Evolutionary conservation across 1,284 basidiomycete species (phyloP).

Genomic region (Pisolithus thermaeus): DNA sequence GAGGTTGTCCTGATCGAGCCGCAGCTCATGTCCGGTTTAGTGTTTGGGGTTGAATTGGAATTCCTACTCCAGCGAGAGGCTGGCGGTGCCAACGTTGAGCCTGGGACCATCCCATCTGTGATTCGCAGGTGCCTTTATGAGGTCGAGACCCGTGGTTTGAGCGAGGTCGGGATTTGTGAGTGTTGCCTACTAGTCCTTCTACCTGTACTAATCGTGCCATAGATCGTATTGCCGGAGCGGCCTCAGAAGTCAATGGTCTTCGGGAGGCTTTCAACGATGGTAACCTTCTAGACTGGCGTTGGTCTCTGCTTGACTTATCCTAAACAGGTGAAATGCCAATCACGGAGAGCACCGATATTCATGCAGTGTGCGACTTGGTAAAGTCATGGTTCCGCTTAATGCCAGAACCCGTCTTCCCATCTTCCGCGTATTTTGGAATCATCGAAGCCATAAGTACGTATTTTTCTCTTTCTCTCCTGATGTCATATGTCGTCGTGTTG

Average conservation of each 20-base stretch:
- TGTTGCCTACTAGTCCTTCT: slow-evolving; percentile 8
- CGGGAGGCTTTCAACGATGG: slow-evolving; percentile 72
- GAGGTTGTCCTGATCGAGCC: neutral
- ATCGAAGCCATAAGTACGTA: slow-evolving; percentile 62
- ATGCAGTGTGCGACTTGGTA: slow-evolving; percentile 74
- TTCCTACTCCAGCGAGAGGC: slow-evolving; percentile 64
- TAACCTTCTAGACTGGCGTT: slow-evolving; percentile 18
- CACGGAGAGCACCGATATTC: slow-evolving; percentile 58
- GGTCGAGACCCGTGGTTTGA: slow-evolving; percentile 68
- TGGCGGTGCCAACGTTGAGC: slow-evolving; percentile 38
- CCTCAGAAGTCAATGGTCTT: slow-evolving; percentile 58
- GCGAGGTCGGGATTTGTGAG: slow-evolving; percentile 79
- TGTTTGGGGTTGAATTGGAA: slow-evolving; percentile 72
- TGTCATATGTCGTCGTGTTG: neutral
- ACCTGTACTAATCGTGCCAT: neutral
- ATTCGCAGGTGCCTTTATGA: slow-evolving; percentile 61
- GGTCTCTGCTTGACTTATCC: neutral
- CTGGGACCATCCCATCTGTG: slow-evolving; percentile 58
- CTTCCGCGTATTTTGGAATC: slow-evolving; percentile 59
- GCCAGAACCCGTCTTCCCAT: slow-evolving; percentile 72
- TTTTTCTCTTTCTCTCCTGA: neutral
- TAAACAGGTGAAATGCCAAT: slow-evolving; percentile 56
- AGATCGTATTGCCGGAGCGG: slow-evolving; percentile 82
- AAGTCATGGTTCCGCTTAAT: slow-evolving; percentile 80
- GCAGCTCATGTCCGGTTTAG: slow-evolving; percentile 32